Base-by-base conservation (phyloP, 108 stramenopile genomes). In the Parmales sp. region DNA sequence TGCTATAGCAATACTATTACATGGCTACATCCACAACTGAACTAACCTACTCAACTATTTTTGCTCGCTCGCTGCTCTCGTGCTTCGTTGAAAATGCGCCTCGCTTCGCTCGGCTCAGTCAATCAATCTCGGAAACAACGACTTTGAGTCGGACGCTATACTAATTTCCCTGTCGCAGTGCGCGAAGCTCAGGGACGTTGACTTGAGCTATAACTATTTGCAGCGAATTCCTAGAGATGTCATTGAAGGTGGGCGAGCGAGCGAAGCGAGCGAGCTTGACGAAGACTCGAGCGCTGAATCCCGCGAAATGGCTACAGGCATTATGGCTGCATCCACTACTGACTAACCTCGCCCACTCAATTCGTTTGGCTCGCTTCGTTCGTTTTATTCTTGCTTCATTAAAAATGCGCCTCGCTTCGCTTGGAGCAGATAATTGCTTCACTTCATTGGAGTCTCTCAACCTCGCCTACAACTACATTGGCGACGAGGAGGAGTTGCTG, bases 151-250 rank as follows among this genome's bases (percentile, higher is more conserved):
- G 23, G 72, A 76, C 39, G 29, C 66, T 23, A 18, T 28, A 20
- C 9, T 70, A n/a, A 64, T 64, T 20, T 28, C n/a, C 1, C 74
- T 80, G 19, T 31, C 46, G 13, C 37, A 18, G 7, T 37, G 76
- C 0, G 75, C 80, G 22, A 63, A 22, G 13, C 63, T 81, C 18
- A 37, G 67, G 20, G 71, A 76, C 25, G 72, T 81, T 38, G 64
- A 64, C 37, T 45, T 81, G 18, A 63, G 76, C 11, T 71, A 76
- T 69, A 81, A 81, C 65, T 76, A 72, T 63, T 36, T 81, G 18
- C 37, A 29, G 19, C 1, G 19, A 36, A 11, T 67, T 0, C 65
- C 70, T 9, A 26, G 37, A 28, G 20, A 39, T 2, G 63, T 54
- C 20, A 39, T 36, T 7, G 72, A 71, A 38, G 37, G 26, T 9